Evolutionary conservation across 2,329 filamentous ascomycete species (phyloP), one percentile per base, ranked within the genome.

Genomic region (Aspergillus tubingensis): DNA sequence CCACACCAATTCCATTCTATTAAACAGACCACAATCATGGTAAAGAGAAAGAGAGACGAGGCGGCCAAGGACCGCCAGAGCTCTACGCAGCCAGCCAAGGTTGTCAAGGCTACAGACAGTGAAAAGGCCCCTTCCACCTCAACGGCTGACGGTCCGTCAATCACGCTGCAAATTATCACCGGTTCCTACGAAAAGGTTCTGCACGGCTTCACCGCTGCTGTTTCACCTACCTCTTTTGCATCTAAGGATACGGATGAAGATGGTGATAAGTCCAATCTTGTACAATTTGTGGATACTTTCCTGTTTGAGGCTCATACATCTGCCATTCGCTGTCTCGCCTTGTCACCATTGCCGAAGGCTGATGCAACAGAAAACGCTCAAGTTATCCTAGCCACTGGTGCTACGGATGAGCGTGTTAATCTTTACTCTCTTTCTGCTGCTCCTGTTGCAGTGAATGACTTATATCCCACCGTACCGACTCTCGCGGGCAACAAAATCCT

Each of bases 161-260:
- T 86, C 67, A 88, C 89, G n/a, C 83, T 98, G 61, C 95, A 98
- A 76, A 89, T 99, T 66, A 84, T 98, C 62, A 89, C 92, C 6
- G 95, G 95, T 51, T 97, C 93, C 56, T 99, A 99, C 79, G 95
- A 99, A 74, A 86, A 92, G 65, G 87, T 96, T 53, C 85, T 99
- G 19, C 95, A 99, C 76, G 95, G 95, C 62, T 84, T 97, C 69
- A 91, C 90, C 7, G 92, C 90, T n/a, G 86, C 86, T 2, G 81
- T 96, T 55, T 81, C 84, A 23, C 63, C 70, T 15, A 61, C 64
- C 10, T 59, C 62, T 11, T 63, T 73, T 70, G 65, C 72, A 64
- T 52, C 62, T 58, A 43, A 68, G 53, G 58, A 69, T 32, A 54
- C 66, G 32, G 65, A 72, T 55, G 59, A 69, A 56, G 54, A 63